Evolutionary conservation across 2,329 filamentous ascomycete genomes (phyloP).

Genomic region (Penicillium sp.): DNA sequence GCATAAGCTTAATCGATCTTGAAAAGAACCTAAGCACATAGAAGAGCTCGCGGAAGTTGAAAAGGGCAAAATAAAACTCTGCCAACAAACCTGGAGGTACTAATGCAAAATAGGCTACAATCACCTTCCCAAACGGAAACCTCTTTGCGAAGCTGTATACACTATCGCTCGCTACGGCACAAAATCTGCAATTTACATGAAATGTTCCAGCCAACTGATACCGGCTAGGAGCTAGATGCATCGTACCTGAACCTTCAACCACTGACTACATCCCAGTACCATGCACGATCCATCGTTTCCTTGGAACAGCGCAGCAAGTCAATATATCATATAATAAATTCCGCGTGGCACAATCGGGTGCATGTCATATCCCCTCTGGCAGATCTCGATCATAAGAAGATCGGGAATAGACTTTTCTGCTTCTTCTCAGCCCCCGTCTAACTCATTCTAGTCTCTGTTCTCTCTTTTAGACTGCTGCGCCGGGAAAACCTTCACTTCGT

Average conservation of each 20-base stretch:
- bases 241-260: background rate
- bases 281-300: background rate
- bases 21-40: too few species aligned
- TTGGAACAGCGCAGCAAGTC: background rate
- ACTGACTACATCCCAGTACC: background rate
- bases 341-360: slow-evolving; percentile 11
- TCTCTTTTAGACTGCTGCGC: too few species aligned
- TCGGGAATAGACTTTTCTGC: background rate
- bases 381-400: background rate
- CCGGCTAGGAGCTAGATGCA: background rate
- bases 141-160: background rate
- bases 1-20: background rate
- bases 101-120: too few species aligned
- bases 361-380: slow-evolving; percentile 7
- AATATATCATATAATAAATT: slow-evolving; percentile 20
- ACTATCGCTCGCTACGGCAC: background rate
- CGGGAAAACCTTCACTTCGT: slow-evolving; percentile 3
- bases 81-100: too few species aligned
- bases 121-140: background rate
- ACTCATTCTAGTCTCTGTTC: background rate
- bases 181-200: background rate
- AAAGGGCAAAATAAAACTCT: too few species aligned
- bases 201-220: background rate
- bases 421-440: background rate
- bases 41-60: too few species aligned